phyloP scores from a whole-genome alignment of 805 yeast genomes.

The Candida germanica region DNA sequence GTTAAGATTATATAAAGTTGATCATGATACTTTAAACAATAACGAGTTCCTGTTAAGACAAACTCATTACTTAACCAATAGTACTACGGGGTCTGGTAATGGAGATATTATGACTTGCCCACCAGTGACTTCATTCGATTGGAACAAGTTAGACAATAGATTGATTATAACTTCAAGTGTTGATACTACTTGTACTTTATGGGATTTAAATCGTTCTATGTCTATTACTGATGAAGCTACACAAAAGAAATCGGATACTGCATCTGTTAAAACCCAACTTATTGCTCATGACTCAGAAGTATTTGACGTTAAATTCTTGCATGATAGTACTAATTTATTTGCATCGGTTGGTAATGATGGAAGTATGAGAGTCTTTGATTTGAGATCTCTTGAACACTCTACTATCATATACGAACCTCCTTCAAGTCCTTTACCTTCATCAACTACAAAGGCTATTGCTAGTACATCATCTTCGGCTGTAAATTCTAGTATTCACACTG shows the following conservation, averaged over 20 bases:
- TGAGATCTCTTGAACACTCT: slow-evolving; percentile 85
- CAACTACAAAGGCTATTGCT: slow-evolving; percentile 9
- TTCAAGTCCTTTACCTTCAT: slow-evolving; percentile 16
- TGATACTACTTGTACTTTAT: slow-evolving; percentile 95
- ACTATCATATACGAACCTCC: slow-evolving; percentile 91
- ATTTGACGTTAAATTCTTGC: slow-evolving; percentile 82
- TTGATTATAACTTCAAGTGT: slow-evolving; percentile 80
- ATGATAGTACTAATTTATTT: slow-evolving; percentile 71
- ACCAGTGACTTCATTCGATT: slow-evolving; percentile 91
- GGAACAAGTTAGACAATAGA: slow-evolving; percentile 74
- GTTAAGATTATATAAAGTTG: slow-evolving; percentile 59
- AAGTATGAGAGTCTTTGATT: slow-evolving; percentile 85
- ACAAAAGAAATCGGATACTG: slow-evolving; percentile 38
- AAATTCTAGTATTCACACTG: background rate
- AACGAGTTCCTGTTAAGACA: slow-evolving; percentile 36
- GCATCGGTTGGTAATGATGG: slow-evolving; percentile 97
- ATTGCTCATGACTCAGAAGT: slow-evolving; percentile 97
- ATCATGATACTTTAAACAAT: slow-evolving; percentile 42
- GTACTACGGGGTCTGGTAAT: slow-evolving; percentile 12
- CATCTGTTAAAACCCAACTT: slow-evolving; percentile 80
- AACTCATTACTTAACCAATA: slow-evolving; percentile 41
- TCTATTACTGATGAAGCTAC: slow-evolving; percentile 1
- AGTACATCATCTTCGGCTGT: slow-evolving; percentile 1
- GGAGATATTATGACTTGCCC: slow-evolving; percentile 54
- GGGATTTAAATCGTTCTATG: slow-evolving; percentile 62